A percentile compares a stretch with the other conserved stretches of the same genome.
Conservation (phyloP, 83 land plant species). For the Picea abies region DNA sequence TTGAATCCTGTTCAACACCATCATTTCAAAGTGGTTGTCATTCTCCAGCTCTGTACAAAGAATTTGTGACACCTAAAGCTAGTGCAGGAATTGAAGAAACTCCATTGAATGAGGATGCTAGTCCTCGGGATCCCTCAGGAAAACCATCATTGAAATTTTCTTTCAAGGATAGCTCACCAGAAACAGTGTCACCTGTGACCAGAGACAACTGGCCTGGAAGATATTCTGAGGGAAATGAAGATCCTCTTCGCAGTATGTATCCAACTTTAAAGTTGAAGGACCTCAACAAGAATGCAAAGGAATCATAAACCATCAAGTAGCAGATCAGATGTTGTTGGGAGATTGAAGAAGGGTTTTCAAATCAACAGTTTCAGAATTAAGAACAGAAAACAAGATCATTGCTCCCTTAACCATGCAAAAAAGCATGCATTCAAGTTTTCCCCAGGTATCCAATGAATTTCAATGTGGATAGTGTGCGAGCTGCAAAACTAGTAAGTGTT, state of each 20-base stretch:
- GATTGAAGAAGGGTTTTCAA: no score
- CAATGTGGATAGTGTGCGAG: no score
- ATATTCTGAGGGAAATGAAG: slow-evolving; percentile 38
- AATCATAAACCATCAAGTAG: no score
- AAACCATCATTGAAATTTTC: slow-evolving; percentile 17
- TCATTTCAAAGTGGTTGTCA: neutral
- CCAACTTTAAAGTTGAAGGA: slow-evolving; percentile 83
- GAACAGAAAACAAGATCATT: no score
- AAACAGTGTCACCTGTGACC: slow-evolving; percentile 47
- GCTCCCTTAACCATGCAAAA: no score
- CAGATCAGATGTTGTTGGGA: no score
- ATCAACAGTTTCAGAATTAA: no score
- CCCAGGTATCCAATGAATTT: no score
- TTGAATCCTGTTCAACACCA: slow-evolving; percentile 38
- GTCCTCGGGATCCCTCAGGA: slow-evolving; percentile 28
- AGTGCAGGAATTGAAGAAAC: slow-evolving; percentile 33
- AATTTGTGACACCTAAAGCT: slow-evolving; percentile 22
- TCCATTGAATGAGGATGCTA: slow-evolving; percentile 28
- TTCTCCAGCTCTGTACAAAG: slow-evolving; percentile 34
- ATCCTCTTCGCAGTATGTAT: slow-evolving; percentile 43
- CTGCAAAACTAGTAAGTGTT: no score
- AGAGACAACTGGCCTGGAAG: slow-evolving; percentile 70
- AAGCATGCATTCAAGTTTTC: no score
- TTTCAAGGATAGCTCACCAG: slow-evolving; percentile 35
- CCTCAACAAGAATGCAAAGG: slow-evolving; percentile 84